phyloP scores from a whole-genome alignment of 208 protist genomes.

The Trichomonas gallinae region DNA sequence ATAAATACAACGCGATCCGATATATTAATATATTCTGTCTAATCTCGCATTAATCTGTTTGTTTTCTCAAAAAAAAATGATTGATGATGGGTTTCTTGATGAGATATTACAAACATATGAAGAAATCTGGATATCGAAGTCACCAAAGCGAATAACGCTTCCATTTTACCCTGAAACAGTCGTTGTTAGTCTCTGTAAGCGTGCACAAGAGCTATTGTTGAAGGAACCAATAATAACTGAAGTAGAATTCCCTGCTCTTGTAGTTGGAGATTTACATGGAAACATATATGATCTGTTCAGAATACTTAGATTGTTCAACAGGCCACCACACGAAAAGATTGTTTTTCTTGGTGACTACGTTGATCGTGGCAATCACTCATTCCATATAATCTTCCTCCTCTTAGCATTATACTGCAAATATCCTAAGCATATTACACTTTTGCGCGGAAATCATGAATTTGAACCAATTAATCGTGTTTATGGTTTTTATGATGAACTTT shows the following conservation, averaged over 20 bases:
- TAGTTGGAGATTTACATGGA: not conserved
- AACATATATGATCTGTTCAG: not conserved
- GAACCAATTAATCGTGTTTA: conserved; percentile 51
- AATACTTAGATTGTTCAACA: not conserved
- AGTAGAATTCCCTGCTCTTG: not conserved
- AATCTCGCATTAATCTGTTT: too few species aligned
- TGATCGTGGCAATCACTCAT: not conserved
- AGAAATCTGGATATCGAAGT: not conserved
- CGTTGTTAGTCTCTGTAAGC: not conserved
- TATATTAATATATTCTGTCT: too few species aligned
- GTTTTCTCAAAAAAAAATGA: too few species aligned
- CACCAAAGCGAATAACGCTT: not conserved
- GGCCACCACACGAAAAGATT: not conserved
- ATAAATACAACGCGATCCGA: too few species aligned
- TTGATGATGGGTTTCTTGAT: not conserved
- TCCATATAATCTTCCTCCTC: not conserved
- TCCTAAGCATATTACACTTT: conserved; percentile 74
- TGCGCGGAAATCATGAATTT: conserved; percentile 95
- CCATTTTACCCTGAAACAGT: not conserved
- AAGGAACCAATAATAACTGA: not conserved
- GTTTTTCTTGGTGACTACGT: conserved; percentile 21
- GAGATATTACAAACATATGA: not conserved
- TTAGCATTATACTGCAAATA: not conserved
- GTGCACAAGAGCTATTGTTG: not conserved
- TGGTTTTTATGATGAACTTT: conserved; percentile 91